Evolutionary conservation across 2,329 filamentous ascomycete genomes (phyloP), one percentile per base, ranked within the genome.

Genomic region (Pyricularia grisea): DNA sequence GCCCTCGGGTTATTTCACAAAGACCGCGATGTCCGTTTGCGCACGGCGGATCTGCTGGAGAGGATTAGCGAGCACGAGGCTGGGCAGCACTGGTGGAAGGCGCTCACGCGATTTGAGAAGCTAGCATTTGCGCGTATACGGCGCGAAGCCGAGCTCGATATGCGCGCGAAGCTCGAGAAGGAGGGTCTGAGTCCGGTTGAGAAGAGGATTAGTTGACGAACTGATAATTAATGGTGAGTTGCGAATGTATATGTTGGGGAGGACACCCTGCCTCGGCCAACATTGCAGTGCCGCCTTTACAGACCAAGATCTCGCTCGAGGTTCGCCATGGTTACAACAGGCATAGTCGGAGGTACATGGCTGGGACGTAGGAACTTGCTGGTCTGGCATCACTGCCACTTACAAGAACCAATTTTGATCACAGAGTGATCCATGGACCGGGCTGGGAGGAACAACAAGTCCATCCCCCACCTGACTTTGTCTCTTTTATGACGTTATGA

Each of bases 1-100:
- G 92, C 91, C 5, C 85, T 98, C 67, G 95, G 95, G 0, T 83
- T 99, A 6, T 97, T 98, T 77, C 95, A 99, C 81, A 93, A 93
- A 69, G 89, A 94, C 72, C 84, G 85, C 50, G 90, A 93, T 67
- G 94, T 97, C 12, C 86, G 95, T 50, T 80, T 90, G 73, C 88
- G 88, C 69, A 92, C 92, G 2, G 90, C 92, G 0, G 92, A 92
- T 71, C 81, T 99, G 50, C 79, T 99, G 27, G 93, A 94, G 73
- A 86, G 93, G 27, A 89, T 99, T 68, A 87, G 89, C 73, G 89
- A 90, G 69, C 94, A 99, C 79, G 91, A 96, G 75, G 95, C 93
- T 11, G 95, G 95, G 1, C 87, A 93, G 75, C 93, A 98, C 79
- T 98, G 95, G 85, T 99, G 94, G 92, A 88, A 86, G 72, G 88